A percentile compares a stretch with the other conserved stretches of the same genome.
phyloP scores from a whole-genome alignment of 2,329 filamentous ascomycete genomes.

The Ophiostoma sp. region DNA sequence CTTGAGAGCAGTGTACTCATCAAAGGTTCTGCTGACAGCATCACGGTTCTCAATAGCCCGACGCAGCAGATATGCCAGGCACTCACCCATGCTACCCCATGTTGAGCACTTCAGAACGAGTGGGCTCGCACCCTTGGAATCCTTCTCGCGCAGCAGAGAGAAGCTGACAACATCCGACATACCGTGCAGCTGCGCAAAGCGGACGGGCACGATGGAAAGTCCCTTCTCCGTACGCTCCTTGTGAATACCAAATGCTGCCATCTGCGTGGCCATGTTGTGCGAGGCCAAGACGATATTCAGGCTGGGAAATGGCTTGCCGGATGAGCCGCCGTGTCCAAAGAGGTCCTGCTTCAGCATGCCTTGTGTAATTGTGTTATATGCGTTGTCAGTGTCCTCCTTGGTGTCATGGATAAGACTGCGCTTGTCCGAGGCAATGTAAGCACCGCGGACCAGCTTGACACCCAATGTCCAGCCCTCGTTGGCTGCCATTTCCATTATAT shows the following conservation, averaged over 20 bases:
- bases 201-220: background rate
- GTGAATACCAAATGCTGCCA: conserved; percentile 10
- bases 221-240: background rate
- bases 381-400: conserved; percentile 2
- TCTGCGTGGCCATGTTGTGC: conserved; percentile 14
- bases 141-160: background rate
- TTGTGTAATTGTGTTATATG: conserved; percentile 19
- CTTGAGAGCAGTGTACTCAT: conserved; percentile 11
- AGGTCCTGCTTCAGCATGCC: conserved; percentile 25
- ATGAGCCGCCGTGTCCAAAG: conserved; percentile 18
- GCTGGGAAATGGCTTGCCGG: conserved; percentile 2
- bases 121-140: background rate
- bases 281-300: conserved; percentile 1
- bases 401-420: conserved; percentile 15
- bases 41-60: conserved; percentile 15
- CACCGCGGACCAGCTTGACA: conserved; percentile 9
- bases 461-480: conserved; percentile 8
- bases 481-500: background rate
- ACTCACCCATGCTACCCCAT: conserved; percentile 9
- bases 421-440: conserved; percentile 3
- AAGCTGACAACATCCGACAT: conserved; percentile 14
- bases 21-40: conserved; percentile 9
- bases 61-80: conserved; percentile 11
- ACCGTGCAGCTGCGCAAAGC: conserved; percentile 12
- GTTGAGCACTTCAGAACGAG: conserved; percentile 14